phyloP scores from a whole-genome alignment of 331 rosid species.

The Telfairia occidentalis region DNA sequence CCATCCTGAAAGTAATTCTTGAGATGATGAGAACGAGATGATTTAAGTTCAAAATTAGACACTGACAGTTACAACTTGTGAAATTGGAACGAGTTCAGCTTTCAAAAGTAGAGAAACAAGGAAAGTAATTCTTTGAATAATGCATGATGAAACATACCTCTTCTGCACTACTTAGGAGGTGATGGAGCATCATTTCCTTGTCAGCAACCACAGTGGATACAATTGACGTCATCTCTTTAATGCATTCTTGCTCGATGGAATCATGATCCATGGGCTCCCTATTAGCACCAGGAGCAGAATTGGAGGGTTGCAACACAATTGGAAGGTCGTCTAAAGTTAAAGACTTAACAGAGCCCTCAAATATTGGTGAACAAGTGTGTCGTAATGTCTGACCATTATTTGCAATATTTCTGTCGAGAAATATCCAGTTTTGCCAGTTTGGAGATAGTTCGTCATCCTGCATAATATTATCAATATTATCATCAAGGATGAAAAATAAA shows the following conservation, averaged over 20 bases:
- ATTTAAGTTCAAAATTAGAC: neutral
- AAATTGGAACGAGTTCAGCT: neutral
- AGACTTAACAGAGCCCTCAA: slow-evolving; percentile 44
- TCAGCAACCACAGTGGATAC: slow-evolving; percentile 15
- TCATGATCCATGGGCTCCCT: slow-evolving; percentile 25
- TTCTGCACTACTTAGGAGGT: slow-evolving; percentile 19
- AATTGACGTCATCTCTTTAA: slow-evolving; percentile 16
- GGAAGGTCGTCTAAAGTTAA: slow-evolving; percentile 41
- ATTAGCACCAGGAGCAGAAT: slow-evolving; percentile 19
- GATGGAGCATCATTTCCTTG: slow-evolving; percentile 17
- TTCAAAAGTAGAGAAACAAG: slow-evolving; percentile 1
- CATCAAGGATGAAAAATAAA: neutral
- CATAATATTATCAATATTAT: slow-evolving; percentile 17
- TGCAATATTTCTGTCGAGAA: slow-evolving; percentile 23
- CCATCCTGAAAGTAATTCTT: slow-evolving; percentile 28
- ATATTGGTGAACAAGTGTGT: slow-evolving; percentile 27
- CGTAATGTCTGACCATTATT: slow-evolving; percentile 14
- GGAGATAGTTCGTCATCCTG: slow-evolving; percentile 41
- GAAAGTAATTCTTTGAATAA: neutral
- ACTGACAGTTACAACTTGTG: neutral
- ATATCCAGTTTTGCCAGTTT: slow-evolving; percentile 69
- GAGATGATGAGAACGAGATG: neutral
- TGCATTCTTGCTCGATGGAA: slow-evolving; percentile 23
- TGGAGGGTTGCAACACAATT: slow-evolving; percentile 19
- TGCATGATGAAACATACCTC: slow-evolving; percentile 31